Evolutionary conservation across 495 filamentous ascomycete species (phyloP).

Genomic region (Schizothecium vesticola): DNA sequence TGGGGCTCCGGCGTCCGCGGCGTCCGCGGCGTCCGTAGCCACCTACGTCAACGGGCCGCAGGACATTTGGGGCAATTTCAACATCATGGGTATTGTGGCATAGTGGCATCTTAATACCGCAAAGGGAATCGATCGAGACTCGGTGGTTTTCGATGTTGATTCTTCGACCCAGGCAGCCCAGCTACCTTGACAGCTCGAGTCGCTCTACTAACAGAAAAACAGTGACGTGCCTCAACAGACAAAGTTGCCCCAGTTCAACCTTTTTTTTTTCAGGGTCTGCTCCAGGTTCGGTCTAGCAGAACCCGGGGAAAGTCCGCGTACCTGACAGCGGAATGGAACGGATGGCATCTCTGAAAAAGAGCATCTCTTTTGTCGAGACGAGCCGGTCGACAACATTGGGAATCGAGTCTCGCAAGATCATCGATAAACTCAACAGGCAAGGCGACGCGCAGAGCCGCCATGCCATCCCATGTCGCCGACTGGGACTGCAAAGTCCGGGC

Average conservation of each 20-base stretch:
- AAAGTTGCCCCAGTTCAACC: constrained; percentile 21
- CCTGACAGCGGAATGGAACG: constrained; percentile 1
- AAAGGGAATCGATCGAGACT: not conserved
- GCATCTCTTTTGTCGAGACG: not conserved
- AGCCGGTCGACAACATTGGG: not conserved
- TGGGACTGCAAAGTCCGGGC: not conserved
- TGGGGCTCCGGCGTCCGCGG: constrained; percentile 3
- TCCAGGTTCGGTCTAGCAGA: constrained; percentile 21
- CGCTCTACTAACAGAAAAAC: constrained; percentile 15
- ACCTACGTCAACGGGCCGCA: not conserved
- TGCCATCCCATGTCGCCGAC: not conserved
- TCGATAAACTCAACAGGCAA: not conserved
- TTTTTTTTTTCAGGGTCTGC: constrained; percentile 15
- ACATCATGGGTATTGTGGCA: not conserved
- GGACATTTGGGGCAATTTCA: not conserved
- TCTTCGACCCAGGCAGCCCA: not conserved
- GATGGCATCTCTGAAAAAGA: not conserved
- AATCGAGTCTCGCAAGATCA: too few relatives aligned
- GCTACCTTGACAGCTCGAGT: constrained; percentile 3
- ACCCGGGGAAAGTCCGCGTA: constrained; percentile 23
- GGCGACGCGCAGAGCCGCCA: not conserved
- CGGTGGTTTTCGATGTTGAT: not conserved
- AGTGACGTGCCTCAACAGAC: constrained; percentile 23
- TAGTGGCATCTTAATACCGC: not conserved
- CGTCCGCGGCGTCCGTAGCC: constrained; percentile 2